Evolutionary conservation across 805 yeast genomes (phyloP).

Genomic region (Yamadazyma ubonensis): DNA sequence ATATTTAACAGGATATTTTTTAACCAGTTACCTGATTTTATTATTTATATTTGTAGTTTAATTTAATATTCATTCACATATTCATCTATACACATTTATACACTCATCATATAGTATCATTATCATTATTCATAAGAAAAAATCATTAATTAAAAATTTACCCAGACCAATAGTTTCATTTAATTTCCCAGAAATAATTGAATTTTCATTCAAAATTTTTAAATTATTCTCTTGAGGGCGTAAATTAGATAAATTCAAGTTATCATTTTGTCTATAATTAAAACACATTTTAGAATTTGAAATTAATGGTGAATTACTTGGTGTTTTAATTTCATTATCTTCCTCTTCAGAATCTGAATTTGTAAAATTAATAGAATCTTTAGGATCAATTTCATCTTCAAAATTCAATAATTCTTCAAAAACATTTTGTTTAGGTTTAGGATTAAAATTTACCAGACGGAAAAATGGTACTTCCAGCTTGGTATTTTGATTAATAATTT

Average conservation of each 20-base stretch:
- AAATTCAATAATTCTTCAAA: slow-evolving; percentile 34
- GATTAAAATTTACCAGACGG: slow-evolving; percentile 34
- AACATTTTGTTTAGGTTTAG: slow-evolving; percentile 25
- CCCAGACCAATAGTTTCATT: slow-evolving; percentile 46
- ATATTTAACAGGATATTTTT: too few relatives aligned
- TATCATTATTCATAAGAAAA: slow-evolving; percentile 31
- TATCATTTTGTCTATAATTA: slow-evolving; percentile 37
- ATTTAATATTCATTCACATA: too few relatives aligned
- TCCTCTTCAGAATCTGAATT: slow-evolving; percentile 7
- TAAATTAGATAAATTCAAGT: slow-evolving; percentile 33
- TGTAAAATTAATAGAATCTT: slow-evolving; percentile 1
- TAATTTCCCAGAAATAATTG: slow-evolving; percentile 40
- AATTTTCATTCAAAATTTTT: slow-evolving; percentile 34
- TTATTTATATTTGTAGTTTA: too few relatives aligned
- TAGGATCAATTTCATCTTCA: slow-evolving; percentile 23
- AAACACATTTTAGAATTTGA: slow-evolving; percentile 31
- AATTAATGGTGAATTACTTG: slow-evolving; percentile 12
- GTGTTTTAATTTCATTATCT: slow-evolving; percentile 12
- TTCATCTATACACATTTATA: background rate
- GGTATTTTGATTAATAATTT: background rate
- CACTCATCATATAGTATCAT: slow-evolving; percentile 5
- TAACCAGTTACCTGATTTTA: too few relatives aligned
- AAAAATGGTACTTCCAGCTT: slow-evolving; percentile 30
- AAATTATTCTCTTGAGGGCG: slow-evolving; percentile 23
- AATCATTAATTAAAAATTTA: slow-evolving; percentile 42